Conservation (phyloP, 2,329 filamentous ascomycete genomes). For the Diaporthe aspalathi region DNA sequence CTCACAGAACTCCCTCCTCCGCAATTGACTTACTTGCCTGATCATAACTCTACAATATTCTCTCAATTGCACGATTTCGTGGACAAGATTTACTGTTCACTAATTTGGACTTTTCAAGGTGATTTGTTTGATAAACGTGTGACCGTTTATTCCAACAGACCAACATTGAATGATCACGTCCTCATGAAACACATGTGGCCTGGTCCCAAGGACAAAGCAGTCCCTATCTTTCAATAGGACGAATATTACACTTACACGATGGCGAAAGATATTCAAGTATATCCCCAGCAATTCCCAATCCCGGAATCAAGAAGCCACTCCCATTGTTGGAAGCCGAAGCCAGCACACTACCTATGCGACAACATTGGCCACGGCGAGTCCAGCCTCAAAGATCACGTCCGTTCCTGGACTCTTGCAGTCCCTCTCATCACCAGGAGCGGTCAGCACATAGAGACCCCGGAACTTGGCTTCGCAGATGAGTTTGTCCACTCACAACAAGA, state of each 20-base stretch:
- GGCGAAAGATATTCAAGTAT: slow-evolving; percentile 7
- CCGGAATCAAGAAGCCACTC: slow-evolving; percentile 16
- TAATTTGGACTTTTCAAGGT: slow-evolving; percentile 23
- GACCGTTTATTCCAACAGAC: slow-evolving; percentile 52
- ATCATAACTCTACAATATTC: too few relatives aligned
- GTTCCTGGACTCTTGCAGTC: slow-evolving; percentile 2
- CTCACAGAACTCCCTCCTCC: too few relatives aligned
- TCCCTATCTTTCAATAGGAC: slow-evolving; percentile 23
- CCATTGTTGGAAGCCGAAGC: slow-evolving; percentile 25
- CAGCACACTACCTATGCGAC: background rate
- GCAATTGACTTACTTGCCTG: too few relatives aligned
- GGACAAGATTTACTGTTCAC: background rate
- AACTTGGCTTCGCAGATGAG: background rate
- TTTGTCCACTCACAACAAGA: slow-evolving; percentile 11
- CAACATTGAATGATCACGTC: slow-evolving; percentile 47
- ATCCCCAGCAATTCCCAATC: slow-evolving; percentile 2
- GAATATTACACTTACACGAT: slow-evolving; percentile 10
- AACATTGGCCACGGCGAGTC: background rate
- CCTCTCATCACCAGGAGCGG: slow-evolving; percentile 4
- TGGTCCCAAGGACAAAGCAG: background rate
- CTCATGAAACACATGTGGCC: slow-evolving; percentile 23
- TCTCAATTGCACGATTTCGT: too few relatives aligned
- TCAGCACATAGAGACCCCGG: background rate
- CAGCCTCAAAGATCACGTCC: background rate
- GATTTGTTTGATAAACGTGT: slow-evolving; percentile 53